Base-by-base conservation (phyloP, 176 grass and related monocot species). In the Juncus inflexus region DNA sequence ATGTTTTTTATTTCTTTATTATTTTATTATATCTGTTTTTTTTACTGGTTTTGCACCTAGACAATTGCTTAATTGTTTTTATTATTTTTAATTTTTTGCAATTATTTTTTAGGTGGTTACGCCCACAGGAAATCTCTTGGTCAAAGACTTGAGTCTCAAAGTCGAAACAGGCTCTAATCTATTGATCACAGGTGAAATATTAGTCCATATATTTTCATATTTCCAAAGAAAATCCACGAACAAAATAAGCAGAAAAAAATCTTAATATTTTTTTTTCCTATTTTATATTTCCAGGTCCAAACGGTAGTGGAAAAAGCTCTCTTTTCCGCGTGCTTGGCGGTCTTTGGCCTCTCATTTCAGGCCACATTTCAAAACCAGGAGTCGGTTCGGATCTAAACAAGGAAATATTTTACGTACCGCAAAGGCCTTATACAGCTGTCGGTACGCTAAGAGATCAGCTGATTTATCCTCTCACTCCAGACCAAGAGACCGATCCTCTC, bases 321-420 rank as follows among this genome's bases (percentile, higher is more conserved):
- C 88, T 99, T 76, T 99, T 99, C 54, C 72, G 94, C 62, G 94
- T 99, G 50, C 94, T 99, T 84, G 94, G 94, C 8, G 94, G 94
- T 62, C 76, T 99, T 16, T 99, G 94, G 94, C 94, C 94, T 47
- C 78, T 99, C 12, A 74, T 99, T 67, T 89, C 94, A 76, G 94
- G 94, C 65, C 75, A 92, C 76, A 99, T 99, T 92, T 85, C 86
- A 67, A 99, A 99, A 77, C 94, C 94, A 77, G 94, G 94, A 74
- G 80, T 99, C 76, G 94, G 94, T 76, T 91, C 85, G 4, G 85
- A 99, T 89, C 88, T 99, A 55, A 99, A 99, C 70, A 99, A 99
- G 80, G 94, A 99, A 78, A 99, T 99, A 15, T 99, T 99, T 74
- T 99, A 99, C 89, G 94, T 99, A 35, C 94, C 94, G 12, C 94